These are phyloP conservation scores for Eragrostis nindensis DNA, from an alignment of 176 grass and related monocot species.

Conservation along the genomic window DNA sequence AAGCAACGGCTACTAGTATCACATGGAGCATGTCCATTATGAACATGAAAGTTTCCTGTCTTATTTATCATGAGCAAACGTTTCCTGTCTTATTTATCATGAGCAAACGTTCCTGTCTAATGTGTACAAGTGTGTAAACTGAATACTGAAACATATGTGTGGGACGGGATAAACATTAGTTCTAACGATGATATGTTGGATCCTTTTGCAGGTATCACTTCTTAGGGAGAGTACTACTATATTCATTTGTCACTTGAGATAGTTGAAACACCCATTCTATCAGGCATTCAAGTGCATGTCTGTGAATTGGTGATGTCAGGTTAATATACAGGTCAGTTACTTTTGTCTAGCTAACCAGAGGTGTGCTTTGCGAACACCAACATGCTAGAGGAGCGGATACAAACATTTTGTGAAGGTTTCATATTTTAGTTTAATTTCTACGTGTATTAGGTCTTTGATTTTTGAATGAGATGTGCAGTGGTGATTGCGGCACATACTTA, in stretches of 20 bases:
- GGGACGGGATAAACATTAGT: constrained; percentile 1
- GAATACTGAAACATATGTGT: background rate
- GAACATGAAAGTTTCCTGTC: too few species aligned
- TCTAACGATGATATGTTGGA: constrained; percentile 36
- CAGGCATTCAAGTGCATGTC: constrained; percentile 52
- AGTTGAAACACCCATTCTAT: constrained; percentile 48
- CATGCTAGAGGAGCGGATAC: constrained; percentile 60
- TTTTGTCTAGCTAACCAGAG: constrained; percentile 68
- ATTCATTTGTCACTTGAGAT: constrained; percentile 52
- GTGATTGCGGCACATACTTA: constrained; percentile 69
- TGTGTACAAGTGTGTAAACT: too few species aligned
- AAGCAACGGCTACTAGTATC: too few species aligned
- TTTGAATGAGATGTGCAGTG: constrained; percentile 73
- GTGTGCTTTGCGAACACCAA: constrained; percentile 63
- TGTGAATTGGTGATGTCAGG: constrained; percentile 58
- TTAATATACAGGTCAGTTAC: constrained; percentile 75
- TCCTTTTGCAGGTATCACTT: constrained; percentile 58
- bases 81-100: too few species aligned
- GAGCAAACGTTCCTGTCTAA: too few species aligned
- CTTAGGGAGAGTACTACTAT: constrained; percentile 58
- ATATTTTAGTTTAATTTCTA: constrained; percentile 79
- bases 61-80: too few species aligned
- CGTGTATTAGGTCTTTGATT: constrained; percentile 63
- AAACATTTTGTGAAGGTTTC: constrained; percentile 75
- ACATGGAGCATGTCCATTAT: too few species aligned